Conservation (phyloP, 1,139 yeast genomes). For the Hemisphaericaspora xylofermentans region DNA sequence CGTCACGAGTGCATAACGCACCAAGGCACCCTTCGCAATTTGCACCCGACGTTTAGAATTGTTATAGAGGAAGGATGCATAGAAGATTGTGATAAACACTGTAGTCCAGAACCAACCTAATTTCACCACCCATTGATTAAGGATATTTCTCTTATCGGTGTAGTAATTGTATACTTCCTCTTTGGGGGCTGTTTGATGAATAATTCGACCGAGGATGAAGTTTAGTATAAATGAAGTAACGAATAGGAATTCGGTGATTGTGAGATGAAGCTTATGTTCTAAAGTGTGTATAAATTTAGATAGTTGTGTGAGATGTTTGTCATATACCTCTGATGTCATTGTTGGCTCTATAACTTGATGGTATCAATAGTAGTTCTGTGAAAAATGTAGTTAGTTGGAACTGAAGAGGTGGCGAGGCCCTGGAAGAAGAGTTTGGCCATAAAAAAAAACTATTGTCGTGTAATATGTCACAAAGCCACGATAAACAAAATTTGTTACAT, state of each 20-base stretch:
- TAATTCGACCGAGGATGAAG: slow-evolving; percentile 31
- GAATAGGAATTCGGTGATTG: slow-evolving; percentile 25
- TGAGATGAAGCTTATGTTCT: slow-evolving; percentile 13
- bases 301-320: slow-evolving; percentile 18
- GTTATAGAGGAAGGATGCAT: slow-evolving; percentile 13
- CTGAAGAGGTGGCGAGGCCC: too few species aligned
- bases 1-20: slow-evolving; percentile 54
- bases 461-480: background rate
- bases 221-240: slow-evolving; percentile 31
- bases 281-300: slow-evolving; percentile 9
- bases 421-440: background rate
- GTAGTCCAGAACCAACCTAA: slow-evolving; percentile 95
- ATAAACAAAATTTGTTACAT: background rate
- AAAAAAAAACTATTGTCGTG: background rate
- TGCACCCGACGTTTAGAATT: background rate
- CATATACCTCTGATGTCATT: slow-evolving; percentile 18
- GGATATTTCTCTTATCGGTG: slow-evolving; percentile 59
- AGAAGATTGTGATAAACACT: slow-evolving; percentile 28
- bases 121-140: slow-evolving; percentile 77
- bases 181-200: slow-evolving; percentile 32
- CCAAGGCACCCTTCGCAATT: slow-evolving; percentile 22
- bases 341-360: background rate
- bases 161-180: slow-evolving; percentile 54
- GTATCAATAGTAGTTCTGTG: background rate
- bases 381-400: too few species aligned